A percentile compares a stretch with the other conserved stretches of the same genome.
Evolutionary conservation across 148 eudicot genomes (phyloP).

Genomic region (Rheum nobile): DNA sequence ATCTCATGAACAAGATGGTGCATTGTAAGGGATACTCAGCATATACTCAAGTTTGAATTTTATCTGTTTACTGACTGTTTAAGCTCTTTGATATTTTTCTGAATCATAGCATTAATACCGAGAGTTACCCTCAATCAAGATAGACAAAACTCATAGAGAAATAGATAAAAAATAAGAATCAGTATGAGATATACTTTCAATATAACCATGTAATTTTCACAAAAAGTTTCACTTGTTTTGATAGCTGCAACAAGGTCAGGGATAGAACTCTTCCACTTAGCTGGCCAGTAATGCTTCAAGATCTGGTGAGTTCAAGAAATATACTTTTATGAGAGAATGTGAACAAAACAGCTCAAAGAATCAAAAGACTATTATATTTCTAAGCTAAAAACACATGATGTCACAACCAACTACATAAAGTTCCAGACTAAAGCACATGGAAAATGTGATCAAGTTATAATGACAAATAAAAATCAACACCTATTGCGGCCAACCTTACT

Average conservation of each 20-base stretch:
- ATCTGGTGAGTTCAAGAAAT: conserved; percentile 34
- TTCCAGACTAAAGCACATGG: no score
- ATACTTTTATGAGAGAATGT: background rate
- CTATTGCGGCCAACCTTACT: background rate
- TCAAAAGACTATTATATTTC: no score
- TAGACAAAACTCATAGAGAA: background rate
- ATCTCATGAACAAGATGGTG: background rate
- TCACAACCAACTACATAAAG: no score
- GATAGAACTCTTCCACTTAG: conserved; percentile 85
- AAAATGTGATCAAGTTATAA: no score
- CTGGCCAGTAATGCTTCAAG: conserved; percentile 98
- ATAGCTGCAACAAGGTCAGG: conserved; percentile 95
- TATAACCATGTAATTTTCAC: conserved; percentile 98
- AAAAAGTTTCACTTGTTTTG: conserved; percentile 89
- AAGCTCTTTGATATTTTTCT: conserved; percentile 90
- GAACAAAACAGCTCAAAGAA: no score
- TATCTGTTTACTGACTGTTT: conserved; percentile 94
- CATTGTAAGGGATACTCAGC: background rate
- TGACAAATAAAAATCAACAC: no score
- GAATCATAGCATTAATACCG: conserved; percentile 53
- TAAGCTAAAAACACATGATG: no score
- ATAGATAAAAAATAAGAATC: background rate
- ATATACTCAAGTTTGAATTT: background rate
- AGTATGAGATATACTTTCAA: conserved; percentile 43
- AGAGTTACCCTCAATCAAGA: conserved; percentile 7